These are phyloP conservation scores for Hanseniaspora thailandica DNA, from an alignment of 805 yeast species.

Conservation along the genomic window DNA sequence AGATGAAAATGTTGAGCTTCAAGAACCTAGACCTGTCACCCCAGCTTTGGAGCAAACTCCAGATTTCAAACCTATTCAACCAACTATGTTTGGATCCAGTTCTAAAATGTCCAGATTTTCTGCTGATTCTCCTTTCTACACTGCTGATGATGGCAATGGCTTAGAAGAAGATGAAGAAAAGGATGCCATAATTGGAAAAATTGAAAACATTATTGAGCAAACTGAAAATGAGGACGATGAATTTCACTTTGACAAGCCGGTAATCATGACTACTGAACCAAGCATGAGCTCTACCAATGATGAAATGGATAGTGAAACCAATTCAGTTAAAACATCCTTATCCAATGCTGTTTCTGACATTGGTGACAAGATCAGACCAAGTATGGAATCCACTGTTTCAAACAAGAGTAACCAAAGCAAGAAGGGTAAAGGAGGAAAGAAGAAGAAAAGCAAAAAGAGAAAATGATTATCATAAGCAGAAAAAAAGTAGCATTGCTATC, in stretches of 20 bases:
- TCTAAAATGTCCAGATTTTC: neutral
- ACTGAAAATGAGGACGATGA: neutral
- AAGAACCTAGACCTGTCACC: neutral
- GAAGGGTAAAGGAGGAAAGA: neutral
- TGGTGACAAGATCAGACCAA: neutral
- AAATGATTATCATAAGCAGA: constrained; percentile 24
- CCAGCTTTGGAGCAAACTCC: neutral
- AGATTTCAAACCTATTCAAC: neutral
- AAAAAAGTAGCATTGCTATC: constrained; percentile 1
- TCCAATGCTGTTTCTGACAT: neutral
- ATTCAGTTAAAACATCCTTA: neutral
- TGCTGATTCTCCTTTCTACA: neutral
- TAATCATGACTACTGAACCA: neutral
- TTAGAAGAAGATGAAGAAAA: neutral
- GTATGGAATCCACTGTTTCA: constrained; percentile 1
- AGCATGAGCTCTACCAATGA: neutral
- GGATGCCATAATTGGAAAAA: neutral
- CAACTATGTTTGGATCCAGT: neutral
- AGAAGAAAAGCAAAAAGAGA: constrained; percentile 20
- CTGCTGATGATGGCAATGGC: constrained; percentile 4
- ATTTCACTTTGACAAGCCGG: neutral
- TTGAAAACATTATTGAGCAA: neutral
- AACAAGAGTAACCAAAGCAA: neutral
- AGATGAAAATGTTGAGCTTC: constrained; percentile 2
- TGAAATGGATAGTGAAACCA: neutral